Conservation (phyloP, 108 stramenopile species). For the Nitzschia putrida region DNA sequence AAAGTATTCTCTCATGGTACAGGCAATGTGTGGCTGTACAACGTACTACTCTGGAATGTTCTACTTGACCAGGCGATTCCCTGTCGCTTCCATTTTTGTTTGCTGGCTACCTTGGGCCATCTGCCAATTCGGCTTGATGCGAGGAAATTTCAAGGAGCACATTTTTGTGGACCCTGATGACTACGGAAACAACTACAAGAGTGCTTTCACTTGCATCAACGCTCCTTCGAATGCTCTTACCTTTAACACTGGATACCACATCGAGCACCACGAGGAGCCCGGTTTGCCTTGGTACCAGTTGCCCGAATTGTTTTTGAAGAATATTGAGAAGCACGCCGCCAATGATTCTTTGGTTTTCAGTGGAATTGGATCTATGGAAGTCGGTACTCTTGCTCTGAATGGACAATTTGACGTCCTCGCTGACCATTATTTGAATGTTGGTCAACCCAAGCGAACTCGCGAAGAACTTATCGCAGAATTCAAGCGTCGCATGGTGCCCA, state of each 20-base stretch:
- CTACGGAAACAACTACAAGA: slow-evolving; percentile 24
- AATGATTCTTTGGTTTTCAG: slow-evolving; percentile 19
- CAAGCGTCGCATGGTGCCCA: slow-evolving; percentile 14
- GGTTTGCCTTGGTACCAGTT: slow-evolving; percentile 20
- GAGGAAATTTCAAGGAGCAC: slow-evolving; percentile 24
- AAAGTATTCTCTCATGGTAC: neutral
- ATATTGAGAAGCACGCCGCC: slow-evolving; percentile 21
- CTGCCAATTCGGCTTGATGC: slow-evolving; percentile 12
- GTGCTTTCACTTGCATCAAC: slow-evolving; percentile 17
- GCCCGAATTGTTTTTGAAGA: slow-evolving; percentile 18
- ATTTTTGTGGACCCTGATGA: slow-evolving; percentile 25
- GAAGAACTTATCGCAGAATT: slow-evolving; percentile 22
- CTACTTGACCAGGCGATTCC: slow-evolving; percentile 4
- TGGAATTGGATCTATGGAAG: slow-evolving; percentile 22
- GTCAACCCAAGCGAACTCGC: slow-evolving; percentile 17
- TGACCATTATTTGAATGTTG: slow-evolving; percentile 14
- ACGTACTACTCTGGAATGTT: neutral
- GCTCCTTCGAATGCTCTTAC: slow-evolving; percentile 19
- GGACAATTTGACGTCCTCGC: slow-evolving; percentile 13
- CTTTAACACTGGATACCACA: slow-evolving; percentile 19
- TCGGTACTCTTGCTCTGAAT: slow-evolving; percentile 14
- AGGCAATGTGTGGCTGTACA: neutral
- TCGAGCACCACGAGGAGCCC: slow-evolving; percentile 19
- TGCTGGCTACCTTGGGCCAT: slow-evolving; percentile 22
- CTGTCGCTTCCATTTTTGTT: slow-evolving; percentile 15